These are phyloP conservation scores for Penstemon barbatus DNA, from an alignment of 257 asterid species.

Conservation along the genomic window DNA sequence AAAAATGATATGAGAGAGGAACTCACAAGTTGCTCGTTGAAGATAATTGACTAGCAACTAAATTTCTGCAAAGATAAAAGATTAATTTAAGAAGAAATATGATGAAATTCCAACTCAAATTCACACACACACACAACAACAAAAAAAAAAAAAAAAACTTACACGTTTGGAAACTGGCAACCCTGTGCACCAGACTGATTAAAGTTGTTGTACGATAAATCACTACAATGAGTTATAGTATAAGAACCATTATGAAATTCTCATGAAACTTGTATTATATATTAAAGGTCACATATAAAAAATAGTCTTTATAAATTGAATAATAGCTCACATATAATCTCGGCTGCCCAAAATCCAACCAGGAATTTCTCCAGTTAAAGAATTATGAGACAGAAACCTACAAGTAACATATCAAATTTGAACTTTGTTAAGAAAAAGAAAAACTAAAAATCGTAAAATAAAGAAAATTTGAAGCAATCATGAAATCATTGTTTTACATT, in stretches of 20 bases:
- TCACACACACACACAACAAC: too few species aligned
- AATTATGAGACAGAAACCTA: conserved; percentile 74
- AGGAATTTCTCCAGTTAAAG: conserved; percentile 67
- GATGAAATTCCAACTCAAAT: conserved; percentile 8
- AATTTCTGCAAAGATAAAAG: conserved; percentile 54
- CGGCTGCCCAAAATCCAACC: conserved; percentile 47
- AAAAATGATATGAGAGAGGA: neutral
- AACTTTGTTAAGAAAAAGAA: neutral
- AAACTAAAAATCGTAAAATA: neutral
- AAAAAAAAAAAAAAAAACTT: conserved; percentile 31
- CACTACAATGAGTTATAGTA: conserved; percentile 52
- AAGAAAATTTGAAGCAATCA: conserved; percentile 6
- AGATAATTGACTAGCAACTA: conserved; percentile 68
- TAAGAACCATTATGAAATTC: neutral
- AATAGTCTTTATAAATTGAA: too few species aligned
- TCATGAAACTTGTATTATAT: neutral
- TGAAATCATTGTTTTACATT: conserved; percentile 42
- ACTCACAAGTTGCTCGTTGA: conserved; percentile 63
- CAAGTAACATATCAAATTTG: conserved; percentile 25
- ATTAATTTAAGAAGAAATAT: conserved; percentile 16
- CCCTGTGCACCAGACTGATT: conserved; percentile 33
- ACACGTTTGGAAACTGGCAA: conserved; percentile 56
- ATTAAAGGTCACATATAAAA: neutral
- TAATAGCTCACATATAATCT: conserved; percentile 44
- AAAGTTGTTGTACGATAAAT: conserved; percentile 83